These are phyloP conservation scores for Saturnispora serradocipensis DNA, from an alignment of 805 yeast genomes.

Conservation along the genomic window DNA sequence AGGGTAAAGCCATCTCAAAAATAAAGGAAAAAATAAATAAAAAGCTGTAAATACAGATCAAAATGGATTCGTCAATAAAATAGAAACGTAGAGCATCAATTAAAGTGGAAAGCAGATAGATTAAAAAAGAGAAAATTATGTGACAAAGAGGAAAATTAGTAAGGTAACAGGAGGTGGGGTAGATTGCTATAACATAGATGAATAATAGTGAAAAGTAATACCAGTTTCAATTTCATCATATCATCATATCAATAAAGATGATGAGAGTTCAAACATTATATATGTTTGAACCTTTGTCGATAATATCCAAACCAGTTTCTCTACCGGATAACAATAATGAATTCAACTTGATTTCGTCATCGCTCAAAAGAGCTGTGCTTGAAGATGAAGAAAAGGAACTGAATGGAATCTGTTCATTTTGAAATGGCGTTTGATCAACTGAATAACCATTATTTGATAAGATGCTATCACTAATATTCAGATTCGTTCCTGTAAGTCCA, in stretches of 20 bases:
- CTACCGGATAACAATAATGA: conserved; percentile 47
- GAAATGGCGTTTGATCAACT: conserved; percentile 16
- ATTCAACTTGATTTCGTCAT: conserved; percentile 33
- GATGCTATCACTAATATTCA: conserved; percentile 18
- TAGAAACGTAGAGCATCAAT: conserved; percentile 4
- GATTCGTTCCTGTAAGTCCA: conserved; percentile 20
- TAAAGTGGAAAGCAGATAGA: conserved; percentile 6
- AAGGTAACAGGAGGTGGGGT: not conserved
- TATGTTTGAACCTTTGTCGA: conserved; percentile 37
- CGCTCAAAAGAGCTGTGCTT: conserved; percentile 13
- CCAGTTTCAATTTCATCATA: not conserved
- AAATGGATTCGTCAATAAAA: conserved; percentile 5
- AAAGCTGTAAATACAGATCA: not conserved
- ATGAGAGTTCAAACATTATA: conserved; percentile 13
- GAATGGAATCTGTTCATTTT: conserved; percentile 23
- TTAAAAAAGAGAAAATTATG: not conserved
- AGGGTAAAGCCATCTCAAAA: not conserved
- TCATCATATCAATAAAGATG: not conserved
- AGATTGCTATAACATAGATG: not conserved
- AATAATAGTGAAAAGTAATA: not conserved
- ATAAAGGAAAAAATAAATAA: not conserved
- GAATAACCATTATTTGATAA: conserved; percentile 11
- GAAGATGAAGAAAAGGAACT: conserved; percentile 16
- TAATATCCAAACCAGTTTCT: conserved; percentile 44
- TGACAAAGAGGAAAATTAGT: not conserved